phyloP scores from a whole-genome alignment of 2,329 filamentous ascomycete species.

The Leptographium flavum region DNA sequence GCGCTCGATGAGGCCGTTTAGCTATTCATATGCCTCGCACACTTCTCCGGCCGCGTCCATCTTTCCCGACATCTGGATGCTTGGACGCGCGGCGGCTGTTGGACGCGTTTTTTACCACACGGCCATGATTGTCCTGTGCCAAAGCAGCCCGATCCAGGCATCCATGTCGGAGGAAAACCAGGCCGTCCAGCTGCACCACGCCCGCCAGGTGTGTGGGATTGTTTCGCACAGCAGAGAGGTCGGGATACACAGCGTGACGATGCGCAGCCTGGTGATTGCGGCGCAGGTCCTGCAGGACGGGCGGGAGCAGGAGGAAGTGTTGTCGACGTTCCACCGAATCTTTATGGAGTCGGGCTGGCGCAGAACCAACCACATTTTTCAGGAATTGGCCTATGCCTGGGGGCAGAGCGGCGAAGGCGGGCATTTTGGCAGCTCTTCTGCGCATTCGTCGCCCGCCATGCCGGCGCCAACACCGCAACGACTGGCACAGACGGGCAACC shows the following conservation, averaged over 20 bases:
- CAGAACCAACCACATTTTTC: slow-evolving; percentile 23
- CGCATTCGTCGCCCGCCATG: slow-evolving; percentile 12
- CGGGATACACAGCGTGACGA: slow-evolving; percentile 63
- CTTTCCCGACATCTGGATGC: slow-evolving; percentile 81
- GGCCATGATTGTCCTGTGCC: slow-evolving; percentile 64
- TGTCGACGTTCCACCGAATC: slow-evolving; percentile 63
- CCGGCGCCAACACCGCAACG: slow-evolving; percentile 17
- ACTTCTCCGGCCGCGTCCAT: slow-evolving; percentile 42
- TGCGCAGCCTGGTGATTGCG: slow-evolving; percentile 66
- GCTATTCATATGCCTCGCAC: slow-evolving; percentile 56
- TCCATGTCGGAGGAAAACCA: slow-evolving; percentile 52
- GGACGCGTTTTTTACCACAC: slow-evolving; percentile 84
- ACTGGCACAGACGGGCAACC: slow-evolving; percentile 40
- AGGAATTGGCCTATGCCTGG: too few species aligned
- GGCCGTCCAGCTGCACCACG: slow-evolving; percentile 56
- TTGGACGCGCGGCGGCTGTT: slow-evolving; percentile 69
- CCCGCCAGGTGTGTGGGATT: slow-evolving; percentile 79
- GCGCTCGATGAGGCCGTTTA: slow-evolving; percentile 75
- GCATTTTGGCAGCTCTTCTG: background rate
- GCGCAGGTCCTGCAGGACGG: slow-evolving; percentile 55
- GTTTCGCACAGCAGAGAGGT: slow-evolving; percentile 71
- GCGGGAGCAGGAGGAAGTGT: slow-evolving; percentile 66
- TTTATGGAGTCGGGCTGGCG: slow-evolving; percentile 66
- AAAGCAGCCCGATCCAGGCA: slow-evolving; percentile 58
- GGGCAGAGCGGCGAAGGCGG: too few species aligned